Evolutionary conservation across 225 moss, liverwort and hornwort genomes (phyloP), one percentile per base, ranked within the genome.

Genomic region (Pseudoscleropodium purum): DNA sequence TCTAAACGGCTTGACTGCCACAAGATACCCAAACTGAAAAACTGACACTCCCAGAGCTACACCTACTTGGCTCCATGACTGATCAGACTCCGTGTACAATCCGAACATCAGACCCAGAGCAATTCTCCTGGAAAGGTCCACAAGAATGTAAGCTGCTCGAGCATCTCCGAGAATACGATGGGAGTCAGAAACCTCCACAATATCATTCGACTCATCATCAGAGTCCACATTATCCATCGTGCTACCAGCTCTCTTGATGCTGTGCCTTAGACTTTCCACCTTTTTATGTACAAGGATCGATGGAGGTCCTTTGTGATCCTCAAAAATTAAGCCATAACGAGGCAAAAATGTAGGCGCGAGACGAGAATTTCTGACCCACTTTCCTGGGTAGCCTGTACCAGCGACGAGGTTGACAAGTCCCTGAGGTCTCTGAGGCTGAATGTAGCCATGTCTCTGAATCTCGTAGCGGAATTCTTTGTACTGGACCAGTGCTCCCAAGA

Each of bases 301-400:
- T 12, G 98, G 96, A 64, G 98, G 97, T 66, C 97, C 97, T 91
- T 98, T 97, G 36, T 93, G 91, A 85, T 97, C 98, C 93, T 97
- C 97, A 88, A 96, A 96, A 60, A 96, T 88, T 36, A 97, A 86
- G n/a, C 98, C 98, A 90, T 94, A 96, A 29, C 95, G 94, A 61
- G 94, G 92, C 73, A 96, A 90, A 79, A 98, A 98, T 51, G 95
- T 92, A 20, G 89, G 89, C 51, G 91, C 89, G 20, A 96, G 92
- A 82, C 93, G 95, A 76, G 89, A 91, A 87, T 93, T 95, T 79
- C 96, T 94, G 43, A 96, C 92, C 98, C 98, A 98, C 91, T 95
- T 95, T 67, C 94, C 95, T 59, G 94, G 91, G 47, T 90, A 91
- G 64, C 93, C 94, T 76, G 93, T 93, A 43, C 97, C 98, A 77